Conservation (phyloP, 225 moss, liverwort and hornwort genomes). For the Sphagnum tenellum region DNA sequence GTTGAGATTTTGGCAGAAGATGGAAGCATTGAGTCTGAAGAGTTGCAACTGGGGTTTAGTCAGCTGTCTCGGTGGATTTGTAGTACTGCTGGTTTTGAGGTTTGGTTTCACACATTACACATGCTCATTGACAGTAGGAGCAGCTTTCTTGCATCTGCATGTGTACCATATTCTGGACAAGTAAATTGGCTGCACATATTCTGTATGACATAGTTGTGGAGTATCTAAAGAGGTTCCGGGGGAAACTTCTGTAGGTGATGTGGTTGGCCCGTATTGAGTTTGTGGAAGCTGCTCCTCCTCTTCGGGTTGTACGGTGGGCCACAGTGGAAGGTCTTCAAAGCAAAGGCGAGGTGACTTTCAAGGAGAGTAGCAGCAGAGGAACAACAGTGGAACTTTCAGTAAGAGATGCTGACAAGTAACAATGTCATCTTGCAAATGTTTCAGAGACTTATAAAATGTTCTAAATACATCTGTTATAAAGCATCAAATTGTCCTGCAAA, state of each 20-base stretch:
- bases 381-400: conserved; percentile 50
- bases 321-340: conserved; percentile 40
- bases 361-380: conserved; percentile 25
- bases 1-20: conserved; percentile 36
- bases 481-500: no score
- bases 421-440: no score
- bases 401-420: conserved; percentile 2
- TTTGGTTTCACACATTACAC: neutral
- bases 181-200: no score
- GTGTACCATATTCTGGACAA: no score
- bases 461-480: no score
- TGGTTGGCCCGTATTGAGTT: conserved; percentile 40
- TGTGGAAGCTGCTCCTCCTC: conserved; percentile 24
- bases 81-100: conserved; percentile 51
- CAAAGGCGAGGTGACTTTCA: conserved; percentile 36
- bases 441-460: no score
- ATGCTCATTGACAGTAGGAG: no score
- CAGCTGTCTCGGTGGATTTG: conserved; percentile 47
- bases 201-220: no score
- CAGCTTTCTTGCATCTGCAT: no score
- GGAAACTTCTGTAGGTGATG: conserved; percentile 18
- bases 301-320: conserved; percentile 40
- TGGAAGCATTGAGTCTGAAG: conserved; percentile 4
- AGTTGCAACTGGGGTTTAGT: conserved; percentile 25
- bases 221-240: no score